Base-by-base conservation (phyloP, 78 protist genomes). In the Reticulomyxa filosa region DNA sequence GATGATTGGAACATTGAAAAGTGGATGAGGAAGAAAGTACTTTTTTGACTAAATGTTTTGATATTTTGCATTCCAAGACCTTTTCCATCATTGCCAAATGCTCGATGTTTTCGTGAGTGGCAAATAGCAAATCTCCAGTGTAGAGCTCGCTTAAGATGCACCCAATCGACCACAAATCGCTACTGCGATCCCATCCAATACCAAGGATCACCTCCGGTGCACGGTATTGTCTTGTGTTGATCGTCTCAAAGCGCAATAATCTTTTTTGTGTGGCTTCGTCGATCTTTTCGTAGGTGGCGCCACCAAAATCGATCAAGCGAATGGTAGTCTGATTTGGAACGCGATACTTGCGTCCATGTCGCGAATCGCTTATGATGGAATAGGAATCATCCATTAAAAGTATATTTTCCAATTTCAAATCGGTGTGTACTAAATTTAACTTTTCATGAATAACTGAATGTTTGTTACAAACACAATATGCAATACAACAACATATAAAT, bases 251-350 rank as follows among this genome's bases (percentile, higher is more conserved):
- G n/a, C n/a, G n/a, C n/a, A n/a, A n/a, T n/a, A n/a, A n/a, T n/a
- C n/a, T n/a, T n/a, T n/a, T n/a, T n/a, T n/a, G n/a, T n/a, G n/a
- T n/a, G n/a, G n/a, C n/a, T n/a, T n/a, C n/a, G n/a, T n/a, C n/a
- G n/a, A n/a, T n/a, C n/a, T n/a, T n/a, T n/a, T 59, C 65, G 34
- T 38, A 59, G 7, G 65, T 59, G 7, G 65, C 65, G 25, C 87
- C 75, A 29, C 98, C 98, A 48, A 92, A 80, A 65, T 92, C 98
- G 55, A 86, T 86, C 6, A 88, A 22, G 38, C 65, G 65, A 10
- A 59, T 17, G 10, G 10, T 26, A 7, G 20, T 27, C 20, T 7
- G 37, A 7, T 17, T 5, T n/a, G 46, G 84, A 23, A 27, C 46
- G 25, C 62, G 29, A 50, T 65, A 55, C 27, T 55, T n/a, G n/a